A percentile compares a stretch with the other conserved stretches of the same genome.
Evolutionary conservation across 2,329 filamentous ascomycete species (phyloP).

Genomic region (Harringtonia lauricola): DNA sequence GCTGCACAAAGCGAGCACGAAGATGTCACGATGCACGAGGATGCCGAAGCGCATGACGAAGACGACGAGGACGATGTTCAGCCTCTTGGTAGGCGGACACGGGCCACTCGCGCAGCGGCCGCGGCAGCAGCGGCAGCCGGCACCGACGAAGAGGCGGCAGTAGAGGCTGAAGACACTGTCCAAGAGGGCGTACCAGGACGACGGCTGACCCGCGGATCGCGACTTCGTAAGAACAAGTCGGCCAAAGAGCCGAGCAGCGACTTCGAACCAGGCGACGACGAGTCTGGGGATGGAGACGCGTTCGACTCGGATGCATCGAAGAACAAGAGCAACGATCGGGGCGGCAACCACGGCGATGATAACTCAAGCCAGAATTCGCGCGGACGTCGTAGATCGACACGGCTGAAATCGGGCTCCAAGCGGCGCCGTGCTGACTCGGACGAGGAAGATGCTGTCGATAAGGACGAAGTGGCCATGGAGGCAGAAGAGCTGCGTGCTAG

Average conservation of each 20-base stretch:
- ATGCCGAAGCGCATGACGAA: slow-evolving; percentile 24
- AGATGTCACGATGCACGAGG: slow-evolving; percentile 5
- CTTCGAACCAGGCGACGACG: slow-evolving; percentile 49
- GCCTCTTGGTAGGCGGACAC: slow-evolving; percentile 30
- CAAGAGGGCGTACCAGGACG: slow-evolving; percentile 14
- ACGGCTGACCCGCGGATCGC: slow-evolving; percentile 36
- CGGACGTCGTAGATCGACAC: slow-evolving; percentile 29
- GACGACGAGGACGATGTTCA: slow-evolving; percentile 20
- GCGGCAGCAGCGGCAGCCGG: slow-evolving; percentile 13
- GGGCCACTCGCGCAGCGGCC: slow-evolving; percentile 5
- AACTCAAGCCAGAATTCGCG: slow-evolving; percentile 38
- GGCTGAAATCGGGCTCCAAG: slow-evolving; percentile 29
- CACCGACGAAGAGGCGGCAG: slow-evolving; percentile 14
- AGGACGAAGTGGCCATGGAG: slow-evolving; percentile 56
- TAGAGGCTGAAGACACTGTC: slow-evolving; percentile 5
- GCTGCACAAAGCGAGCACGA: slow-evolving; percentile 1
- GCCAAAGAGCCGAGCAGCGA: slow-evolving; percentile 47
- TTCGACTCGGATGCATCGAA: slow-evolving; percentile 21
- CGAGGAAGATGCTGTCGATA: slow-evolving; percentile 47
- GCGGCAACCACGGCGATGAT: slow-evolving; percentile 24
- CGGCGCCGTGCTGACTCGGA: slow-evolving; percentile 40
- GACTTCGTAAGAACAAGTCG: slow-evolving; percentile 31
- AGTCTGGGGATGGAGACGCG: slow-evolving; percentile 42
- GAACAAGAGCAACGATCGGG: slow-evolving; percentile 13
- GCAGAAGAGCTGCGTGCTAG: slow-evolving; percentile 48